Evolutionary conservation across 768 basidiomycete species (phyloP), one percentile per base, ranked within the genome.

Genomic region (Psilocybe azurescens): DNA sequence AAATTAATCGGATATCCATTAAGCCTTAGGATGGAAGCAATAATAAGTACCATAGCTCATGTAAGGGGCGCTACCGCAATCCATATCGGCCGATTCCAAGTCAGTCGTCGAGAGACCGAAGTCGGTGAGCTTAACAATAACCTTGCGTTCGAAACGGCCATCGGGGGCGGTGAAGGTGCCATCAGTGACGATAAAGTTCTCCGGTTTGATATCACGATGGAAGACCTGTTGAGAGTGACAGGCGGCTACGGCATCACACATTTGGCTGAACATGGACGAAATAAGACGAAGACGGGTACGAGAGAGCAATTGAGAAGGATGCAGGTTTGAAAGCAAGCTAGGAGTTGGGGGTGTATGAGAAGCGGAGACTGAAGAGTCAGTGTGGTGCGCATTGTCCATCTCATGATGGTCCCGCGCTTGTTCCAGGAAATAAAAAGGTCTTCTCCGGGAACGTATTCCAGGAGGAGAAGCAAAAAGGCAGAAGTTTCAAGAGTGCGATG

Each of bases 181-280:
- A 69, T 96, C 93, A 0, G 94, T 95, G 70, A 96, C 94, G 73
- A 96, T 96, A 70, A 96, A 95, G 79, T 99, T 98, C 81, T 99
- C 97, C 0, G 97, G 97, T 79, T 99, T 99, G 85, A 99, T 98
- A 76, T 99, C 97, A 63, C 97, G 88, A 73, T 99, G 97, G 72
- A 90, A 94, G 63, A 99, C 92, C 39, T 89, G 89, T 63, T 90
- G 88, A 16, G 89, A 89, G 73, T 99, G 97, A 77, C 97, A 98
- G 5, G 91, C 88, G 3, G 94, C 93, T 11, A 99, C 96, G 48
- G 97, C 96, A 65, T 96, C 94, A 73, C 97, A 99, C 97, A 99
- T 99, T 78, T 99, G 97, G 18, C 87, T 81, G 76, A 99, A 99
- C 97, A 99, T 99, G 73, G 93, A 90, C 3, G 95, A 89, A 70